Conservation (phyloP, 306 rosid genomes). For the Pterocarpus macrocarpus region DNA sequence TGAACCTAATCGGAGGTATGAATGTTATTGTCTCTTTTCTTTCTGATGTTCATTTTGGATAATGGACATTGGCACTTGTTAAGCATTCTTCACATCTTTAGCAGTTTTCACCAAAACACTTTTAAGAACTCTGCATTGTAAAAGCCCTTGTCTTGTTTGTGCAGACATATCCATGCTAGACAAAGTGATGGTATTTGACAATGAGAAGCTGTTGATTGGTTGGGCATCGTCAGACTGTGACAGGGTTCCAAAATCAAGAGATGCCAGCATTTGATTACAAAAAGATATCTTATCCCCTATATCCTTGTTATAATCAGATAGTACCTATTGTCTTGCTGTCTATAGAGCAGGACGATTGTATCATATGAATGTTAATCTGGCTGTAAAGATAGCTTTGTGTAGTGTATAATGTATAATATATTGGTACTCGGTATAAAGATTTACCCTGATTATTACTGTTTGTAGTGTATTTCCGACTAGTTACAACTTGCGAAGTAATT, state of each 20-base stretch:
- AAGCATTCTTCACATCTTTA: background rate
- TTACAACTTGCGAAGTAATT: slow-evolving; percentile 25
- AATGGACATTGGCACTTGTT: background rate
- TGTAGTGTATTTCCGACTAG: background rate
- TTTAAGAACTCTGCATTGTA: slow-evolving; percentile 19
- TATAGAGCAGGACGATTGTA: slow-evolving; percentile 18
- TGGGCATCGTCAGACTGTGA: slow-evolving; percentile 78
- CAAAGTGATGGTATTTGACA: slow-evolving; percentile 82
- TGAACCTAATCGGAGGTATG: slow-evolving; percentile 87
- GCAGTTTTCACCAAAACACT: slow-evolving; percentile 24
- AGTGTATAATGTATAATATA: slow-evolving; percentile 29
- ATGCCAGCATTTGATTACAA: slow-evolving; percentile 55
- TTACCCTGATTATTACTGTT: slow-evolving; percentile 15
- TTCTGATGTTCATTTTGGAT: slow-evolving; percentile 10
- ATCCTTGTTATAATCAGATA: slow-evolving; percentile 19
- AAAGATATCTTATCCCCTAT: background rate
- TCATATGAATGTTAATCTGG: slow-evolving; percentile 14
- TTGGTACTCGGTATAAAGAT: slow-evolving; percentile 2
- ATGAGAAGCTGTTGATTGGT: slow-evolving; percentile 82
- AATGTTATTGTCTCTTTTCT: slow-evolving; percentile 30
- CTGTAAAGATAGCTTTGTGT: slow-evolving; percentile 2
- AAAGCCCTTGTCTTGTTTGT: slow-evolving; percentile 6
- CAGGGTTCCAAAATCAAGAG: slow-evolving; percentile 65
- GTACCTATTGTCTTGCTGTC: slow-evolving; percentile 4
- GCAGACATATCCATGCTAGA: slow-evolving; percentile 86